A percentile compares a stretch with the other conserved stretches of the same genome.
Conservation (phyloP, 2,329 filamentous ascomycete species). For the Neofusicoccum umdonicola region DNA sequence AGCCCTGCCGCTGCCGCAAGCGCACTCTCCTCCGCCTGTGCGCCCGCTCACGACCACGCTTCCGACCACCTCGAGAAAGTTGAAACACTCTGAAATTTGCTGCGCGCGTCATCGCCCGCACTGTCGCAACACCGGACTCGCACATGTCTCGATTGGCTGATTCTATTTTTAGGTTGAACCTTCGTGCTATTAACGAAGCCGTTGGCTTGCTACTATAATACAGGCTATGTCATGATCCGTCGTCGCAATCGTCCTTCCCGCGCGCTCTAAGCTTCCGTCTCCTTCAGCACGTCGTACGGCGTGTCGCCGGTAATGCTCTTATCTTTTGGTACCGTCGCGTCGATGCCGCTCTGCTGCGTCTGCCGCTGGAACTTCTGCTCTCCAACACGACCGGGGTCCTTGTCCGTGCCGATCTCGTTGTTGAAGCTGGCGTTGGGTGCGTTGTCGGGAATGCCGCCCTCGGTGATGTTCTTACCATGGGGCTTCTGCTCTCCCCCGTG, state of each 20-base stretch:
- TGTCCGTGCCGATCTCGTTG: constrained; percentile 52
- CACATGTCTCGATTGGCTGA: background rate
- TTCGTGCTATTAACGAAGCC: background rate
- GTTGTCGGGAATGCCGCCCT: constrained; percentile 46
- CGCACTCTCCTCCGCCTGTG: background rate
- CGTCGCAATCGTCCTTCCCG: background rate
- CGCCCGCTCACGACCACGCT: background rate
- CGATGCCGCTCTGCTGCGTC: constrained; percentile 32
- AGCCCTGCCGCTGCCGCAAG: background rate
- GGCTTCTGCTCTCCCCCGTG: constrained; percentile 40
- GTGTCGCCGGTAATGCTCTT: constrained; percentile 13
- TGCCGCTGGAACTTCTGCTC: constrained; percentile 36
- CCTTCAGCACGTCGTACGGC: constrained; percentile 20
- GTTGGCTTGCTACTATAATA: background rate
- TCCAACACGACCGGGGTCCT: constrained; percentile 56
- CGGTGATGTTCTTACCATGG: constrained; percentile 52
- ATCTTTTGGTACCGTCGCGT: constrained; percentile 21
- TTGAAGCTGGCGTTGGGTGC: constrained; percentile 52
- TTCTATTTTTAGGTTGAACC: background rate
- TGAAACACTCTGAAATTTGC: background rate
- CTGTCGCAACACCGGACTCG: background rate
- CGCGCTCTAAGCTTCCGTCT: constrained; percentile 18
- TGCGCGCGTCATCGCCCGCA: background rate
- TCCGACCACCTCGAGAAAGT: background rate
- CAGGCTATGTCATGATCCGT: constrained; percentile 4